Conservation (phyloP, 164 flowering plant species). For the Umbilicus rupestris region DNA sequence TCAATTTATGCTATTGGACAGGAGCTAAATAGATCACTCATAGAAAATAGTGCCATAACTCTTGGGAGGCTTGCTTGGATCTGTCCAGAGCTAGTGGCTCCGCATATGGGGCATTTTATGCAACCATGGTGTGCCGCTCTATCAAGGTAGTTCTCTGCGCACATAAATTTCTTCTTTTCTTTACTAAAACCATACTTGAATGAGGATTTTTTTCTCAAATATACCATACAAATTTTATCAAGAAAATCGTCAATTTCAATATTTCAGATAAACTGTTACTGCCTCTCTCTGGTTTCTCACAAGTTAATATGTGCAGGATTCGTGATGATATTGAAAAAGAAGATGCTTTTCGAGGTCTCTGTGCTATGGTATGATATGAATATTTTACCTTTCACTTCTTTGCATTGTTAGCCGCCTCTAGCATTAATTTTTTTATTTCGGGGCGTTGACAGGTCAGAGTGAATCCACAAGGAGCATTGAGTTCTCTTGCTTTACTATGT, state of each 20-base stretch:
- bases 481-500: constrained; percentile 75
- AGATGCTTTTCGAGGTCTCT: constrained; percentile 94
- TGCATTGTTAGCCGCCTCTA: not conserved
- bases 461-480: constrained; percentile 87
- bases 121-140: constrained; percentile 87
- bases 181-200: not conserved
- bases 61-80: constrained; percentile 96
- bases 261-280: not conserved
- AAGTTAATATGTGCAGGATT: constrained; percentile 47
- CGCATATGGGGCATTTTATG: constrained; percentile 99
- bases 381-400: not conserved
- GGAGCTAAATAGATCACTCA: constrained; percentile 83
- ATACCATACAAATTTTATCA: not conserved
- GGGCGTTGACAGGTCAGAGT: constrained; percentile 56
- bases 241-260: not conserved
- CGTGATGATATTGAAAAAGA: constrained; percentile 97
- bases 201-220: not conserved
- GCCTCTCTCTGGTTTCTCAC: not conserved
- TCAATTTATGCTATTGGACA: constrained; percentile 23
- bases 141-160: constrained; percentile 47
- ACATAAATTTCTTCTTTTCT: not conserved
- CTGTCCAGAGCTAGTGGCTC: constrained; percentile 85
- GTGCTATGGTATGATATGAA: constrained; percentile 71
- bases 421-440: not conserved
- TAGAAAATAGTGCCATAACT: constrained; percentile 95